A percentile compares a stretch with the other conserved stretches of the same genome.
Conservation (phyloP, 1,284 basidiomycete species). For the Ustilago curta region DNA sequence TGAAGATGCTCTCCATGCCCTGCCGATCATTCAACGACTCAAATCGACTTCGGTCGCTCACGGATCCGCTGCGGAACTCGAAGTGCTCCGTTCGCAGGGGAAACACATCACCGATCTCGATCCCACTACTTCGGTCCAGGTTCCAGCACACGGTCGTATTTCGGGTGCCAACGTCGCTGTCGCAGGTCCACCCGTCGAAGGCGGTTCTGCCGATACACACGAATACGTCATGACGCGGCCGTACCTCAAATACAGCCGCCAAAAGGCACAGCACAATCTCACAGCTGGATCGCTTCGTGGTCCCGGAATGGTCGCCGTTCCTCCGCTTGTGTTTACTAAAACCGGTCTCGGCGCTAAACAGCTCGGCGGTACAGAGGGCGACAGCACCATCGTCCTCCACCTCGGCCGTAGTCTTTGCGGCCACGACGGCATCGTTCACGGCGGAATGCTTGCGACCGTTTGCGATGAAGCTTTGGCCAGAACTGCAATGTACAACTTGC, state of each 20-base stretch:
- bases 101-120: conserved; percentile 38
- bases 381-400: conserved; percentile 76
- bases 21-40: conserved; percentile 72
- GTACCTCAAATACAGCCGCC: conserved; percentile 77
- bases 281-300: conserved; percentile 86
- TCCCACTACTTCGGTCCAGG: conserved; percentile 27
- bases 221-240: conserved; percentile 74
- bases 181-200: conserved; percentile 32
- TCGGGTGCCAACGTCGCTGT: conserved; percentile 30
- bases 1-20: conserved; percentile 78
- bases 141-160: conserved; percentile 35
- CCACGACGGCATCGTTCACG: conserved; percentile 93
- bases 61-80: conserved; percentile 33
- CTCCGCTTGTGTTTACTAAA: conserved; percentile 64
- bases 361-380: conserved; percentile 62
- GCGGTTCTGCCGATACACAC: conserved; percentile 40
- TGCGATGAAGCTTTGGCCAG: conserved; percentile 87
- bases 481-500: conserved; percentile 75
- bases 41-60: conserved; percentile 31
- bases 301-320: conserved; percentile 71
- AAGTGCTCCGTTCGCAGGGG: conserved; percentile 32
- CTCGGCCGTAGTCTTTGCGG: conserved; percentile 86
- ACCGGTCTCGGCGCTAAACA: conserved; percentile 55
- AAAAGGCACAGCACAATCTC: conserved; percentile 80
- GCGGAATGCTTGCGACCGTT: conserved; percentile 88